Evolutionary conservation across 768 basidiomycete genomes (phyloP), one percentile per base, ranked within the genome.

Genomic region (Serendipita sp.): DNA sequence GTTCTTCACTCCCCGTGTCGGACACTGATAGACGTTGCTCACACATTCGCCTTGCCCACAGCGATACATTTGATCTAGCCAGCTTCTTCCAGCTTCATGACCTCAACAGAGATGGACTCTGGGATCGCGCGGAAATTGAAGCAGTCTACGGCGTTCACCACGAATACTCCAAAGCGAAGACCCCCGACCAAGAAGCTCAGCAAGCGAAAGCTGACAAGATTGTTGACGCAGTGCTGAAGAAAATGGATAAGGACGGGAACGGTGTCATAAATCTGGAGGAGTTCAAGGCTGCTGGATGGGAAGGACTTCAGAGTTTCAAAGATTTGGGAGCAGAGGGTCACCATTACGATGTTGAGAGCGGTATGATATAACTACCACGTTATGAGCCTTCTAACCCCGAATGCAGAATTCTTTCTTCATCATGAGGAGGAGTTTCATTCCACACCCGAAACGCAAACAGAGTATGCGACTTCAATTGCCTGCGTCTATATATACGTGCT

Each of bases 61-160:
- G 90, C 63, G 88, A 91, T 70, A 81, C 82, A 42, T 95, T 90
- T 67, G 92, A 87, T 69, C 74, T 82, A 44, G 78, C 83, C 67
- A 89, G 90, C 71, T 99, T 99, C 82, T 95, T 96, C 80, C 84
- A 88, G 65, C 76, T 99, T 13, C 95, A 99, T 74, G 95, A 99
- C 74, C 77, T 99, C 63, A 84, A 98, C 74, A 76, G 83, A 86
- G 83, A 98, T 69, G 90, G 90, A 0, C 69, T 80, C 61, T 91
- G 91, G 85, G 85, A 90, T 70, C 77, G 77, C 64, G 84, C 84
- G 62, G 95, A 99, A 72, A 87, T 99, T 64, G 88, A 96, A 72
- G 92, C 93, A 20, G 83, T 99, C 42, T 99, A 99, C 67, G 95
- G 95, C 61, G 86, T 97, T 5, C 92, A 96, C 72, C 94, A 97